Evolutionary conservation across 2,329 filamentous ascomycete genomes (phyloP).

Genomic region (Fusarium sp.): DNA sequence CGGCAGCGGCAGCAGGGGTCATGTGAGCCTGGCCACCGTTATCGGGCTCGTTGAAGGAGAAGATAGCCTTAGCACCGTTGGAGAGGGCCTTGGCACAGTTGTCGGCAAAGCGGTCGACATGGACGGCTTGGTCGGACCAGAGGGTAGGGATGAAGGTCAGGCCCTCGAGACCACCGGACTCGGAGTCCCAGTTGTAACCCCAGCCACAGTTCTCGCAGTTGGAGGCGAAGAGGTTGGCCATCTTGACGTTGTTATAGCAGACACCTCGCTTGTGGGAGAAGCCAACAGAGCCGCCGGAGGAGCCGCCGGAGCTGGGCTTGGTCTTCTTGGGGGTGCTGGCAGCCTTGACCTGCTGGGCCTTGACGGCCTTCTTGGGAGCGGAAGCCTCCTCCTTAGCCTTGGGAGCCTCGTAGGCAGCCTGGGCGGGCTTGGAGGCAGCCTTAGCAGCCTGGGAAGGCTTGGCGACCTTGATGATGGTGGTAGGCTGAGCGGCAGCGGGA

Average conservation of each 20-base stretch:
- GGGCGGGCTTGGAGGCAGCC: constrained; percentile 15
- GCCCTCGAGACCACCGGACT: constrained; percentile 55
- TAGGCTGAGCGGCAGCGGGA: constrained; percentile 27
- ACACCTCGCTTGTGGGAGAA: constrained; percentile 71
- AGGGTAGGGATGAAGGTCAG: constrained; percentile 76
- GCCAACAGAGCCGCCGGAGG: constrained; percentile 30
- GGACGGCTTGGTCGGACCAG: constrained; percentile 62
- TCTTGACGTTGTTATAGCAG: constrained; percentile 71
- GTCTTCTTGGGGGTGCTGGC: constrained; percentile 11
- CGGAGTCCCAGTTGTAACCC: constrained; percentile 76
- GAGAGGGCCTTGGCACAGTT: constrained; percentile 65
- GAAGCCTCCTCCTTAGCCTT: constrained; percentile 5
- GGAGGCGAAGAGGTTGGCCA: constrained; percentile 64
- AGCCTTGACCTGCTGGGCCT: constrained; percentile 12
- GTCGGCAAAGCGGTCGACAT: constrained; percentile 62
- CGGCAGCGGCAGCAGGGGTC: constrained; percentile 63
- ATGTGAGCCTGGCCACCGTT: constrained; percentile 69
- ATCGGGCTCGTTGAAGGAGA: constrained; percentile 81
- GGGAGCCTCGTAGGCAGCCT: neutral
- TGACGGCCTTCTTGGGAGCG: constrained; percentile 19
- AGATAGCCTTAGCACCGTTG: constrained; percentile 66
- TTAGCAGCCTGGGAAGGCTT: constrained; percentile 38
- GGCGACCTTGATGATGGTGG: constrained; percentile 44
- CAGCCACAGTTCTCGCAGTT: constrained; percentile 62
- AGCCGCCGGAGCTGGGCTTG: constrained; percentile 9